phyloP scores from a whole-genome alignment of 208 protist species.

The Trypanosoma platydactyli region DNA sequence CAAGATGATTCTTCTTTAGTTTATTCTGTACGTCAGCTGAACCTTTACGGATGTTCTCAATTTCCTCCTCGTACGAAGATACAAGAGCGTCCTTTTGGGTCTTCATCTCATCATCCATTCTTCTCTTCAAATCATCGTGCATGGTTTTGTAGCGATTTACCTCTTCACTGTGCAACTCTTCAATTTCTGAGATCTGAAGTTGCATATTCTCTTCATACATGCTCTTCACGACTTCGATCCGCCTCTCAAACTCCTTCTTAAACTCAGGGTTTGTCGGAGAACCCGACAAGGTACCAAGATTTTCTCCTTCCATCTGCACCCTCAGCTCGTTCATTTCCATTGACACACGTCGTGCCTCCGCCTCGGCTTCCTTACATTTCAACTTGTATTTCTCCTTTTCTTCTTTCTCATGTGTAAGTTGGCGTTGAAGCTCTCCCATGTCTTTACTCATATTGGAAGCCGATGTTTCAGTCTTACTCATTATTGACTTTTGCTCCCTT shows the following conservation, averaged over 20 bases:
- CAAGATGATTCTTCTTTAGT: slow-evolving; percentile 41
- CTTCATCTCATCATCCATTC: slow-evolving; percentile 23
- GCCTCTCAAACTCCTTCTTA: slow-evolving; percentile 30
- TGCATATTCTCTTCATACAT: slow-evolving; percentile 36
- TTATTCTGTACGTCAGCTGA: slow-evolving; percentile 40
- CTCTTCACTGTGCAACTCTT: slow-evolving; percentile 27
- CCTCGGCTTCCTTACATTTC: slow-evolving; percentile 26
- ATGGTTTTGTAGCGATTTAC: slow-evolving; percentile 28
- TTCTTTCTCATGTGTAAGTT: slow-evolving; percentile 25
- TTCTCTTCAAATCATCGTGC: slow-evolving; percentile 29
- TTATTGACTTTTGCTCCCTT: slow-evolving; percentile 15
- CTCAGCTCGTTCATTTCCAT: slow-evolving; percentile 33
- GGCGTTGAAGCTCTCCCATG: slow-evolving; percentile 27
- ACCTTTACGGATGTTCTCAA: slow-evolving; percentile 23
- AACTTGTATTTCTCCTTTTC: slow-evolving; percentile 30
- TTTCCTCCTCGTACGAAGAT: slow-evolving; percentile 31
- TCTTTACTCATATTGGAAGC: slow-evolving; percentile 25
- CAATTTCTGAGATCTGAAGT: slow-evolving; percentile 25
- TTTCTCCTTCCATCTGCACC: slow-evolving; percentile 27
- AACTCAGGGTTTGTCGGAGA: slow-evolving; percentile 26
- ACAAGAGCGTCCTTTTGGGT: slow-evolving; percentile 28
- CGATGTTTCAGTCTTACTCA: slow-evolving; percentile 14
- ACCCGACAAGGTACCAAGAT: slow-evolving; percentile 19
- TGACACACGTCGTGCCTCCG: slow-evolving; percentile 24
- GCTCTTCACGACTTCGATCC: slow-evolving; percentile 23